Conservation (phyloP, 2,329 filamentous ascomycete genomes). For the Aphanocladium album region DNA sequence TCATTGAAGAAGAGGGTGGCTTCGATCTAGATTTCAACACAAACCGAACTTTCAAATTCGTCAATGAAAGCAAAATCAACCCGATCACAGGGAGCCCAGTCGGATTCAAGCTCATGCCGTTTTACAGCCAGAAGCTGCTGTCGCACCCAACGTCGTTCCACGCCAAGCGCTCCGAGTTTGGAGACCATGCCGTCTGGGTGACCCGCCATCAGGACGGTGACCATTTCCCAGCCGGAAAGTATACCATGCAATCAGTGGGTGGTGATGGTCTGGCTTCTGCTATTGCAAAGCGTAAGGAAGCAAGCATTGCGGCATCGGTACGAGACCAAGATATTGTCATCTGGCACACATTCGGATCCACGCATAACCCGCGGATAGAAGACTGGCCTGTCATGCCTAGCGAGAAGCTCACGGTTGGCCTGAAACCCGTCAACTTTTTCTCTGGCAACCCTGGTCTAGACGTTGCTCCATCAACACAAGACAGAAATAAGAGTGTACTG, state of each 20-base stretch:
- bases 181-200: conserved; percentile 39
- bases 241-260: conserved; percentile 43
- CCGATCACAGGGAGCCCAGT: conserved; percentile 38
- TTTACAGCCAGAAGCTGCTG: conserved; percentile 42
- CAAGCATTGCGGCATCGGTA: conserved; percentile 33
- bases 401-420: conserved; percentile 46
- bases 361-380: conserved; percentile 60
- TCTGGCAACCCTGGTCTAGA: conserved; percentile 45
- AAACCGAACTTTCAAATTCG: conserved; percentile 44
- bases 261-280: conserved; percentile 32
- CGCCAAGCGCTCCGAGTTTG: conserved; percentile 37
- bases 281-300: conserved; percentile 20
- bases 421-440: conserved; percentile 53
- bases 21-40: conserved; percentile 46
- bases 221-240: conserved; percentile 37
- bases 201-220: conserved; percentile 40
- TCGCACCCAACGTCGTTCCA: conserved; percentile 36
- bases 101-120: conserved; percentile 41
- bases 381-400: conserved; percentile 67
- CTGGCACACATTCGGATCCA: conserved; percentile 56
- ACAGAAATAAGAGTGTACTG: conserved; percentile 29
- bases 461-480: conserved; percentile 37
- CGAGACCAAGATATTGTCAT: conserved; percentile 49
- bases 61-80: conserved; percentile 40
- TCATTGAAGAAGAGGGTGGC: conserved; percentile 38